Evolutionary conservation across 805 yeast species (phyloP).

Genomic region (Hanseniaspora thailandica): DNA sequence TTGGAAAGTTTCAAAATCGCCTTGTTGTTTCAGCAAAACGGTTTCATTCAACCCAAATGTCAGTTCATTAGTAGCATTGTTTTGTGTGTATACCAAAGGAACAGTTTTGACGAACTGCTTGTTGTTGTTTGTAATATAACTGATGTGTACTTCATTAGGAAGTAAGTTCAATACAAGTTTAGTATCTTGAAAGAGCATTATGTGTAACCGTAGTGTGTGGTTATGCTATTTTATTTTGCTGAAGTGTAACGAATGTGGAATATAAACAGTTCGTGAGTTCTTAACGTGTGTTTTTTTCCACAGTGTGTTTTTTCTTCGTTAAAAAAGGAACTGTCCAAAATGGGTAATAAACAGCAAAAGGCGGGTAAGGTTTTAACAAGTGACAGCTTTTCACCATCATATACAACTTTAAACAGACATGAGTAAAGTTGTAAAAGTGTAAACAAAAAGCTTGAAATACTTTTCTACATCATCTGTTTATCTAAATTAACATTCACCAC

Average conservation of each 20-base stretch:
- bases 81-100: slow-evolving; percentile 6
- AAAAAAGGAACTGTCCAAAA: too few relatives aligned
- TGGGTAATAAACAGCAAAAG: too few relatives aligned
- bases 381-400: too few relatives aligned
- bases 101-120: slow-evolving; percentile 6
- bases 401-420: too few relatives aligned
- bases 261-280: neutral
- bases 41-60: slow-evolving; percentile 1
- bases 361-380: too few relatives aligned
- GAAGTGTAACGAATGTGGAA: neutral
- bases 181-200: neutral
- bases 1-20: slow-evolving; percentile 1
- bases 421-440: too few relatives aligned
- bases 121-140: neutral
- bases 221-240: neutral
- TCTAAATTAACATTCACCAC: neutral
- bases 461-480: too few relatives aligned
- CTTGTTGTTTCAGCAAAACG: neutral
- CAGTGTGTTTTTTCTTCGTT: too few relatives aligned
- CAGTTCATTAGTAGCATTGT: neutral
- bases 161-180: neutral
- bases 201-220: neutral
- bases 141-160: neutral
- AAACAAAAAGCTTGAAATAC: too few relatives aligned
- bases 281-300: neutral